These are phyloP conservation scores for Tremella mesenterica DNA, from an alignment of 768 basidiomycete species.

Conservation along the genomic window DNA sequence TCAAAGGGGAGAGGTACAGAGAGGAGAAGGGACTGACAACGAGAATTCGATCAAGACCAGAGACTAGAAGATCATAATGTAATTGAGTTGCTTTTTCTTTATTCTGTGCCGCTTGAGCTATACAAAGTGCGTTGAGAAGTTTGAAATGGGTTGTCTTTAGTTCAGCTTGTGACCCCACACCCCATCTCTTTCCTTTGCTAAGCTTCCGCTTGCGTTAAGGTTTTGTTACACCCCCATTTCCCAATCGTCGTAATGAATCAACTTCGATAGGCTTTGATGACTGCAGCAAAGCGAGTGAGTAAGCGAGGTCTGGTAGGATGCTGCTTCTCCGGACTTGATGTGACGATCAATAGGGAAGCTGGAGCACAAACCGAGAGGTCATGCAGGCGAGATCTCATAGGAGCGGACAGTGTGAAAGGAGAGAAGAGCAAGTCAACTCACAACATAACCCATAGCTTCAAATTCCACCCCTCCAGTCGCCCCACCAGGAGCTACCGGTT, in stretches of 20 bases:
- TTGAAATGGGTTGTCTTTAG: constrained; percentile 75
- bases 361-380: too few species aligned
- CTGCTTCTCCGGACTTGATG: too few species aligned
- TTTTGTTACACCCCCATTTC: too few species aligned
- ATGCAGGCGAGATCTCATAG: too few species aligned
- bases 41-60: constrained; percentile 83
- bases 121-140: constrained; percentile 71
- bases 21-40: constrained; percentile 53
- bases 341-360: too few species aligned
- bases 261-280: too few species aligned
- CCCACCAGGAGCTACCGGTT: constrained; percentile 72
- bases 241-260: too few species aligned
- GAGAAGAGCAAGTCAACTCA: constrained; percentile 49
- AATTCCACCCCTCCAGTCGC: constrained; percentile 99
- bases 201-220: too few species aligned
- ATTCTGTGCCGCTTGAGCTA: constrained; percentile 57
- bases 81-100: constrained; percentile 59
- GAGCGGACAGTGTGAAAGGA: not conserved
- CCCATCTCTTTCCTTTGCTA: too few species aligned
- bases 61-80: constrained; percentile 78
- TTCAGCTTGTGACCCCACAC: not conserved
- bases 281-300: too few species aligned
- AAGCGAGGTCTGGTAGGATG: too few species aligned
- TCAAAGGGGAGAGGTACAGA: too few species aligned
- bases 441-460: constrained; percentile 92